phyloP scores from a whole-genome alignment of 2,329 filamentous ascomycete genomes.

The Truncatella angustata region DNA sequence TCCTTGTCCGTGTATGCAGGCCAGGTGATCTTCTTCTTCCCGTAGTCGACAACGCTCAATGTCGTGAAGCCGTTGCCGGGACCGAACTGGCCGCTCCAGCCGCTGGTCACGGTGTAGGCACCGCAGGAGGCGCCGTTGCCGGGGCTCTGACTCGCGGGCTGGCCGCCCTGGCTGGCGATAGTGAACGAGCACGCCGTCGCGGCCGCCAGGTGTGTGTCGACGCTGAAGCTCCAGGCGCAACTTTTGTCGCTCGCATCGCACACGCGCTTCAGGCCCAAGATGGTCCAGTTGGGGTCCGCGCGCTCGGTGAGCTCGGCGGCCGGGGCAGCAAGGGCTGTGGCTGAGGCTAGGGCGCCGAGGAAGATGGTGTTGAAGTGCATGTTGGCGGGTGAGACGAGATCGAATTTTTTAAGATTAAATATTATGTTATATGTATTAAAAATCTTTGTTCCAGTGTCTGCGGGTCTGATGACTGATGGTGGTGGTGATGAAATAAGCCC shows the following conservation, averaged over 20 bases:
- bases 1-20: conserved; percentile 53
- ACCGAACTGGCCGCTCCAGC: conserved; percentile 58
- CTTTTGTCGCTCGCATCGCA: conserved; percentile 35
- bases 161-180: conserved; percentile 24
- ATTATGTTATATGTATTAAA: too few species aligned
- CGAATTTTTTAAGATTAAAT: too few species aligned
- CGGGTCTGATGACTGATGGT: too few species aligned
- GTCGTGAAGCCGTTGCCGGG: conserved; percentile 52
- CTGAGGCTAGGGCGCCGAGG: conserved; percentile 1
- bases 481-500: too few species aligned
- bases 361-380: conserved; percentile 9
- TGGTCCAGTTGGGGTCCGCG: conserved; percentile 35
- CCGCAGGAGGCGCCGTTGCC: conserved; percentile 42
- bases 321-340: conserved; percentile 6
- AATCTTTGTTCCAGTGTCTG: too few species aligned
- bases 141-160: conserved; percentile 33
- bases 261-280: conserved; percentile 34
- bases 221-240: conserved; percentile 40
- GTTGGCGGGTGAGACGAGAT: too few species aligned
- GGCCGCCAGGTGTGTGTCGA: conserved; percentile 30
- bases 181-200: conserved; percentile 37
- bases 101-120: conserved; percentile 49
- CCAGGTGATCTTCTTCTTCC: conserved; percentile 44
- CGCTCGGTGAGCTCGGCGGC: not conserved
- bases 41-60: conserved; percentile 46